phyloP scores from a whole-genome alignment of 352 stramenopile species.

The Phytophthora kernoviae region DNA sequence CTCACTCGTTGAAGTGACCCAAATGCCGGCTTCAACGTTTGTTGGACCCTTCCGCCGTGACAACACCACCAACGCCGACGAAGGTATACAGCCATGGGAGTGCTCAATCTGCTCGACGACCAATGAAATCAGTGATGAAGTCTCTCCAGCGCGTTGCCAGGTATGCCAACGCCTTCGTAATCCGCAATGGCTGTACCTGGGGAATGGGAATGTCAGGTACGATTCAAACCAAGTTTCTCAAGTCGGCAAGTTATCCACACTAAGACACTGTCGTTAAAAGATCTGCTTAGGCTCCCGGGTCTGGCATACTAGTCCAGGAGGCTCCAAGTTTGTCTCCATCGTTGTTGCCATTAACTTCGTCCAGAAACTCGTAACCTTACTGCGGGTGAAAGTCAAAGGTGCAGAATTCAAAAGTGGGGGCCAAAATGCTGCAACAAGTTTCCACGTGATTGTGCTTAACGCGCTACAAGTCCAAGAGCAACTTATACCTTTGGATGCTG shows the following conservation, averaged over 20 bases:
- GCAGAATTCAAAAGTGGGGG: background rate
- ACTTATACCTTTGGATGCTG: constrained; percentile 24
- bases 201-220: constrained; percentile 27
- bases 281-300: constrained; percentile 31
- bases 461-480: constrained; percentile 33
- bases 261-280: constrained; percentile 5
- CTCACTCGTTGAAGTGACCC: constrained; percentile 5
- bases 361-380: constrained; percentile 20
- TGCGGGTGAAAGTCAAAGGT: constrained; percentile 20
- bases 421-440: constrained; percentile 8
- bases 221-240: background rate
- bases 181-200: constrained; percentile 36
- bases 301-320: constrained; percentile 13
- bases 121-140: background rate
- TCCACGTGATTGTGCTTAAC: constrained; percentile 37
- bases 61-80: background rate
- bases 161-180: constrained; percentile 25
- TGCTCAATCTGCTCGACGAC: constrained; percentile 19
- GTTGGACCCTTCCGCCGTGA: constrained; percentile 13
- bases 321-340: constrained; percentile 18
- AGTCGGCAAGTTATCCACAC: background rate
- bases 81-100: constrained; percentile 4
- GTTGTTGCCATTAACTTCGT: constrained; percentile 31
- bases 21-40: constrained; percentile 1
- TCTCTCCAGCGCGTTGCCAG: constrained; percentile 1